phyloP scores from a whole-genome alignment of 495 filamentous ascomycete genomes.

The Penicillium odoratum region DNA sequence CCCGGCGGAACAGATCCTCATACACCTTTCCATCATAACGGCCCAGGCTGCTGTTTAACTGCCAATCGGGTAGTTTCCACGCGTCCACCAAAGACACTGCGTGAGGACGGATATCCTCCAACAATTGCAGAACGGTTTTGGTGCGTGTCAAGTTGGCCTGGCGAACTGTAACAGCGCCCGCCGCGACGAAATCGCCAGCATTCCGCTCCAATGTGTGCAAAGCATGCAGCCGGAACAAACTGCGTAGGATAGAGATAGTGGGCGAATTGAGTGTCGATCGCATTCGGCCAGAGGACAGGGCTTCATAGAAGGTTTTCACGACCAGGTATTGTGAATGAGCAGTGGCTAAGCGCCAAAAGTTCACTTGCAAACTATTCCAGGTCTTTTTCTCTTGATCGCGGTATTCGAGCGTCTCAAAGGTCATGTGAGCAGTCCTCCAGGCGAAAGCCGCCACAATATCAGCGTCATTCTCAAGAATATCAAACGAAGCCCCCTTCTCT shows the following conservation, averaged over 20 bases:
- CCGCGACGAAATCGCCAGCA: slow-evolving; percentile 65
- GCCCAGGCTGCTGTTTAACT: slow-evolving; percentile 64
- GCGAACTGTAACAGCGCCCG: slow-evolving; percentile 59
- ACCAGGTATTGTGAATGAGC: slow-evolving; percentile 69
- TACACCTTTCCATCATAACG: slow-evolving; percentile 67
- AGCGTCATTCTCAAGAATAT: slow-evolving; percentile 60
- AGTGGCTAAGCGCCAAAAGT: slow-evolving; percentile 71
- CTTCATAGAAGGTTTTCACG: slow-evolving; percentile 70
- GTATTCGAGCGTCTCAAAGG: slow-evolving; percentile 70
- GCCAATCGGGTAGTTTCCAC: slow-evolving; percentile 70
- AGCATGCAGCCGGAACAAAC: slow-evolving; percentile 67
- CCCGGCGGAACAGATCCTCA: slow-evolving; percentile 66
- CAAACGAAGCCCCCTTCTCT: slow-evolving; percentile 67
- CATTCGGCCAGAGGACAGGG: slow-evolving; percentile 52
- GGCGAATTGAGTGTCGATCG: slow-evolving; percentile 47
- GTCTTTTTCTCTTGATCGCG: slow-evolving; percentile 66
- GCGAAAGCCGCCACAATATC: slow-evolving; percentile 69
- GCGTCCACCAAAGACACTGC: slow-evolving; percentile 65
- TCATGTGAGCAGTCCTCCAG: slow-evolving; percentile 68
- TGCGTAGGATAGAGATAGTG: slow-evolving; percentile 55
- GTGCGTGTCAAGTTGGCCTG: slow-evolving; percentile 64
- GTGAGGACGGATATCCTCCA: slow-evolving; percentile 67
- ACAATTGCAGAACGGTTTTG: slow-evolving; percentile 60
- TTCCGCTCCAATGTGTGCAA: slow-evolving; percentile 66
- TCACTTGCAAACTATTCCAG: slow-evolving; percentile 70